Base-by-base conservation (phyloP, 495 filamentous ascomycete species). In the Penicillium daleae region DNA sequence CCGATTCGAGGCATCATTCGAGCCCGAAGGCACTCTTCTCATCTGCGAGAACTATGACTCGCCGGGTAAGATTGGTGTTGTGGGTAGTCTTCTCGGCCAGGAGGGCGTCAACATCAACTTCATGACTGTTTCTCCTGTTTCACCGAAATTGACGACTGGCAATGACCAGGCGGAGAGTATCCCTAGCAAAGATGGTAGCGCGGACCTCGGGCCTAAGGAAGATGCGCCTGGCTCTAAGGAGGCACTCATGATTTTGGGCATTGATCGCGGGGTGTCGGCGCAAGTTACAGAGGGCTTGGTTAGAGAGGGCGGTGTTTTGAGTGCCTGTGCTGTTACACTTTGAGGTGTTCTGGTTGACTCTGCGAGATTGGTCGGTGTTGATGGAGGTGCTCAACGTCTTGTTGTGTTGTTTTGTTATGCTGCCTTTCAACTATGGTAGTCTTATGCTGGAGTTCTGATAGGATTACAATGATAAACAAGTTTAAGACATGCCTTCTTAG, bases 171-270 rank as follows among this genome's bases (percentile, higher is more conserved):
- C 63, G 54, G 62, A 66, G 42, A 59, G 54, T 15, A 54, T 57
- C 9, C 24, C 40, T 4, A 31, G 19, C 22, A 61, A 62, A 21
- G 62, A 63, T 15, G 48, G 35, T 21, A 22, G 21, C 10, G 22
- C 35, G 10, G 54, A 64, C 7, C 10, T 27, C 5, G 4, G 8
- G 5, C 4, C 31, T 1, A 21, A 46, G 9, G 59, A 53, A 2
- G 51, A 48, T 2, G 7, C 4, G 15, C 17, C 31, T 31, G 42
- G 9, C 10, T 61, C 65, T 53, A 84, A 80, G 37, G 89, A 92
- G 73, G 88, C 89, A 8, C 70, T 92, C 56, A 92, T 92, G 89
- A 91, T 92, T 66, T 60, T 92, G 39, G 87, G 88, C 0, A 82
- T 92, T 33, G 85, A 86, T 61, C 78, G 80, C 7, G 75, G 75